These are phyloP conservation scores for Thuja plicata DNA, from an alignment of 83 land plant species.

Conservation along the genomic window DNA sequence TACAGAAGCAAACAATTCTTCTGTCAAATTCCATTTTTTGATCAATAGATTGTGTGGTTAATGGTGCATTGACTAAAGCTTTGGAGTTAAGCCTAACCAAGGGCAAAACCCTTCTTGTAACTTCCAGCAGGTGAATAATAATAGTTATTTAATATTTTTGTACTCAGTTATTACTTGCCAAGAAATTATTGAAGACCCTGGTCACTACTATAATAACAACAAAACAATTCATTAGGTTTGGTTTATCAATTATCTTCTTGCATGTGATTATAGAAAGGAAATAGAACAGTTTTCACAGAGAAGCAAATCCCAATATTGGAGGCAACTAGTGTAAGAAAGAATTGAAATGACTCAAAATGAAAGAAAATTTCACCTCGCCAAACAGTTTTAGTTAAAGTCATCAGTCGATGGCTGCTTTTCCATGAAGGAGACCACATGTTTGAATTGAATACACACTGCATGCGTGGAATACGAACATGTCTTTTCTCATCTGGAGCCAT, in stretches of 20 bases:
- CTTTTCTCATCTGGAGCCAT: slow-evolving; percentile 35
- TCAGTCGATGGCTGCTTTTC: slow-evolving; percentile 52
- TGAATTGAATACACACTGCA: slow-evolving; percentile 79
- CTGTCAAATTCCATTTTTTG: not conserved
- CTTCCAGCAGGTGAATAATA: not conserved
- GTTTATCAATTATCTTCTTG: not conserved
- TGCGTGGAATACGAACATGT: slow-evolving; percentile 51
- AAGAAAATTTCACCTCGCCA: slow-evolving; percentile 50
- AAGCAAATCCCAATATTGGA: not conserved
- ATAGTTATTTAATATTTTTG: not conserved
- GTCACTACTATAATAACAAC: not conserved
- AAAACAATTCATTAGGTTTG: not conserved
- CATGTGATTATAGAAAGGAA: not conserved
- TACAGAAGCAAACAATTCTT: not conserved
- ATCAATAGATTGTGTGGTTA: not conserved
- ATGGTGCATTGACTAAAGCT: not conserved
- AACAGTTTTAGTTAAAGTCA: slow-evolving; percentile 43
- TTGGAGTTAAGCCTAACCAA: not conserved
- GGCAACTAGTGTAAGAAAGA: not conserved
- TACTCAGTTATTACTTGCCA: not conserved
- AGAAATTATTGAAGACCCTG: not conserved
- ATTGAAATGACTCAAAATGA: not conserved
- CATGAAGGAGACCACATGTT: slow-evolving; percentile 65
- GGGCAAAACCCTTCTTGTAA: not conserved
- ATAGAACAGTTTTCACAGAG: not conserved